Evolutionary conservation across 257 asterid genomes (phyloP).

Genomic region (Ilex aquifolium): DNA sequence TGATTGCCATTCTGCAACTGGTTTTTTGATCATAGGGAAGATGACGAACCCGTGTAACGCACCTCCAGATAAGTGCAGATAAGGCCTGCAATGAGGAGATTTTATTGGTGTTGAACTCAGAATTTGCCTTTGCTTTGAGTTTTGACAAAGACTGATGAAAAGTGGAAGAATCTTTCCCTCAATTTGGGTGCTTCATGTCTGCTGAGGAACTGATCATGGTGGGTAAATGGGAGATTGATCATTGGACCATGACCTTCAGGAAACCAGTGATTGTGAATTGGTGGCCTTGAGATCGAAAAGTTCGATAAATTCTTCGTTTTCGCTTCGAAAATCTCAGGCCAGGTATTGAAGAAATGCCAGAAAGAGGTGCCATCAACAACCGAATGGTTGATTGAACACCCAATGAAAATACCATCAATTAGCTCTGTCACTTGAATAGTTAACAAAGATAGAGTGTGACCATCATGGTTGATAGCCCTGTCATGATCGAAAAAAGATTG

Average conservation of each 20-base stretch:
- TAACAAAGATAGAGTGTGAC: conserved; percentile 18
- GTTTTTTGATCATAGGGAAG: conserved; percentile 11
- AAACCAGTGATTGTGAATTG: conserved; percentile 21
- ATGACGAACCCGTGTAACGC: conserved; percentile 18
- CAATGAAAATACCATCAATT: conserved; percentile 30
- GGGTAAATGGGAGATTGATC: conserved; percentile 18
- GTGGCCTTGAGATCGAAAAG: conserved; percentile 15
- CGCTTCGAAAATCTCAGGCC: conserved; percentile 20
- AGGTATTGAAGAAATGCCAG: conserved; percentile 30
- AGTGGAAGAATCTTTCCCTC: conserved; percentile 29
- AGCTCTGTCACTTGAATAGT: conserved; percentile 29
- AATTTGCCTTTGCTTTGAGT: conserved; percentile 27
- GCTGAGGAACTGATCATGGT: conserved; percentile 14
- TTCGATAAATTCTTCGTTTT: neutral
- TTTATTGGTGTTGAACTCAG: conserved; percentile 19
- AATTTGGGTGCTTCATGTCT: conserved; percentile 11
- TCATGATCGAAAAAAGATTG: conserved; percentile 33
- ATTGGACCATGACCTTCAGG: conserved; percentile 22
- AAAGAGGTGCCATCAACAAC: conserved; percentile 28
- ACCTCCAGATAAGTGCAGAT: conserved; percentile 34
- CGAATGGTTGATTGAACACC: conserved; percentile 28
- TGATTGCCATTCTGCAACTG: conserved; percentile 10
- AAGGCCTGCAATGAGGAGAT: conserved; percentile 33
- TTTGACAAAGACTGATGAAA: conserved; percentile 13
- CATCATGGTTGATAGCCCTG: conserved; percentile 33